phyloP scores from a whole-genome alignment of 1,284 basidiomycete species.

The Marasmius tenuissimus region DNA sequence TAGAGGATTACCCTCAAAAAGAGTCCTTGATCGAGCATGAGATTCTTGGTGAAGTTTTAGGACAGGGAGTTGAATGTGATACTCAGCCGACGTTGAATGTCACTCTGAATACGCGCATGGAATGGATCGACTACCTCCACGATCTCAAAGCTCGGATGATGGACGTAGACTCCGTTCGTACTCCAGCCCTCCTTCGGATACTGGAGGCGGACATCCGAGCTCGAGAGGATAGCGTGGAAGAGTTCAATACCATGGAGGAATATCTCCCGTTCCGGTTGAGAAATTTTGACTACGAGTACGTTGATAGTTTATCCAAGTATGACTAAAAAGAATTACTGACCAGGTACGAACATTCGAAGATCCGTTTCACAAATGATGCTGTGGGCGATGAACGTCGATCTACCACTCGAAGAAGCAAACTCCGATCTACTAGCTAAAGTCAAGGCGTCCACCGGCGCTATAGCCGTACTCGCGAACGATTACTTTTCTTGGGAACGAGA shows the following conservation, averaged over 20 bases:
- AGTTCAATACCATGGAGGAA: constrained; percentile 19
- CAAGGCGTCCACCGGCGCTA: constrained; percentile 17
- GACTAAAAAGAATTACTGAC: not conserved
- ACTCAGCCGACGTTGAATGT: no score
- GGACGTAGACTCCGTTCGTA: constrained; percentile 13
- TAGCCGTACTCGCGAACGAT: constrained; percentile 21
- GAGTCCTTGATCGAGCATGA: constrained; percentile 18
- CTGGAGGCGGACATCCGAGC: constrained; percentile 16
- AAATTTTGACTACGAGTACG: constrained; percentile 22
- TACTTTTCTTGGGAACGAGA: constrained; percentile 25
- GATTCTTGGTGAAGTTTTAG: constrained; percentile 18
- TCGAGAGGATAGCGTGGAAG: constrained; percentile 17
- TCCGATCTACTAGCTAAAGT: constrained; percentile 11
- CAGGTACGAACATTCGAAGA: not conserved
- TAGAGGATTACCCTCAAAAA: constrained; percentile 19
- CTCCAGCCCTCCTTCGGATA: constrained; percentile 12
- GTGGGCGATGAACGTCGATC: constrained; percentile 19
- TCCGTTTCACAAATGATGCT: constrained; percentile 15
- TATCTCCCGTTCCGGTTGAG: constrained; percentile 22
- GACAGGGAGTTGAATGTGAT: not conserved
- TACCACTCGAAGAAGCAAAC: constrained; percentile 10
- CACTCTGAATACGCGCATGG: not conserved
- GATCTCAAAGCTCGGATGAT: constrained; percentile 15
- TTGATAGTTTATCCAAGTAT: constrained; percentile 9
- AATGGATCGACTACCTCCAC: constrained; percentile 13